Percentiles rank a stretch among this genome's conserved stretches.
phyloP scores from a whole-genome alignment of 805 yeast genomes.

The Torulaspora delbrueckii region DNA sequence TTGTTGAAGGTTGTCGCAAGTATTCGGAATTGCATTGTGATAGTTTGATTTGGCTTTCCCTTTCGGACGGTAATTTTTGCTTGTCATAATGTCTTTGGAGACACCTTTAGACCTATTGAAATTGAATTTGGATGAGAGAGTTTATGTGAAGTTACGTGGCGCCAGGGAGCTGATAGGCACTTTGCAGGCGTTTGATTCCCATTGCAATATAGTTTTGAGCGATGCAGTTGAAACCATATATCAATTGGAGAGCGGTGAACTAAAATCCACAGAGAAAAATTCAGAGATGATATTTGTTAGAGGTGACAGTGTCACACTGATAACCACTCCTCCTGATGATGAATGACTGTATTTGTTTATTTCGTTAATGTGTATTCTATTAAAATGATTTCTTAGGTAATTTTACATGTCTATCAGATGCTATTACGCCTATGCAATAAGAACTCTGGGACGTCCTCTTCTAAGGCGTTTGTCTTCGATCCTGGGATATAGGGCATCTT shows the following conservation, averaged over 20 bases:
- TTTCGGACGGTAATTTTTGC: not conserved
- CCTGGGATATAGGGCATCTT: constrained; percentile 64
- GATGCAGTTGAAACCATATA: constrained; percentile 85
- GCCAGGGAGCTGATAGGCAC: constrained; percentile 88
- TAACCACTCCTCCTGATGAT: constrained; percentile 46
- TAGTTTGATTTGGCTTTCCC: not conserved
- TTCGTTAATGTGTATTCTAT: not conserved
- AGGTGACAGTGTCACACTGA: constrained; percentile 93
- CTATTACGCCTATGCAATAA: constrained; percentile 58
- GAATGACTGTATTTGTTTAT: constrained; percentile 10
- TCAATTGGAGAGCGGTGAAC: constrained; percentile 45
- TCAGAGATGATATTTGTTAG: constrained; percentile 91
- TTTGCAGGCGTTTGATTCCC: constrained; percentile 91
- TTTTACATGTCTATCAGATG: constrained; percentile 22
- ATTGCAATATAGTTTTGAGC: constrained; percentile 91
- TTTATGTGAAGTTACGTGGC: constrained; percentile 86
- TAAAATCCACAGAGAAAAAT: constrained; percentile 46
- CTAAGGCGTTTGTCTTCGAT: constrained; percentile 23
- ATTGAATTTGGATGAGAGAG: constrained; percentile 78
- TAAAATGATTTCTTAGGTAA: constrained; percentile 1
- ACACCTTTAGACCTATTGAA: constrained; percentile 85
- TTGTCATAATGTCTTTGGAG: constrained; percentile 42
- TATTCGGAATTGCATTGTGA: not conserved
- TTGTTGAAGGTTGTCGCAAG: not conserved
- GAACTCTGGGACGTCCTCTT: constrained; percentile 33